Evolutionary conservation across 495 filamentous ascomycete species (phyloP).

Genomic region (Lasiosphaeria hispida): DNA sequence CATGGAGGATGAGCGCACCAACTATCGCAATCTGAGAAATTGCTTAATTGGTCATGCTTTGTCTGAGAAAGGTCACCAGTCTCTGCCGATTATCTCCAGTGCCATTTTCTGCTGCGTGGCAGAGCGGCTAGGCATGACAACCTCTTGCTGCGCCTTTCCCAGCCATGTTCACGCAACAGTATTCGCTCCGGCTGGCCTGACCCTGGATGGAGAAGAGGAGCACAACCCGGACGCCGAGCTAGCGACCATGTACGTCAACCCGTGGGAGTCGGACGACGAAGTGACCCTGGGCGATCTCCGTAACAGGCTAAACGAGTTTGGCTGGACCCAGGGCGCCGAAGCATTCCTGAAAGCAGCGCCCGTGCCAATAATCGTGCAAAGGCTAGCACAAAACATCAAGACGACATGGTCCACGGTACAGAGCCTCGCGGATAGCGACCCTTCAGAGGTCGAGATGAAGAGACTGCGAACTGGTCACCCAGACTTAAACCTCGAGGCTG

Average conservation of each 20-base stretch:
- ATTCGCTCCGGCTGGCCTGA: conserved; percentile 52
- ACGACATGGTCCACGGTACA: conserved; percentile 40
- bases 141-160: conserved; percentile 71
- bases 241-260: conserved; percentile 76
- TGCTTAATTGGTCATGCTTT: conserved; percentile 79
- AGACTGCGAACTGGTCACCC: conserved; percentile 37
- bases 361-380: conserved; percentile 64
- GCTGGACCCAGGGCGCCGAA: conserved; percentile 54
- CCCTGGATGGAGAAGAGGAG: conserved; percentile 56
- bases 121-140: conserved; percentile 63
- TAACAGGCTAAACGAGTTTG: conserved; percentile 60
- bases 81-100: conserved; percentile 75
- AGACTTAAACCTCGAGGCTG: conserved; percentile 58
- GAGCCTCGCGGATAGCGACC: conserved; percentile 15
- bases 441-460: conserved; percentile 27
- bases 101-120: conserved; percentile 48
- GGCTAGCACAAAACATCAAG: conserved; percentile 79
- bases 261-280: conserved; percentile 69
- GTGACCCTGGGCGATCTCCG: conserved; percentile 57
- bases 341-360: conserved; percentile 58
- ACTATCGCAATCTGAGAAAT: conserved; percentile 78
- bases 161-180: conserved; percentile 78
- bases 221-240: conserved; percentile 27
- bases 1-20: conserved; percentile 52
- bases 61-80: conserved; percentile 64